Percentiles rank a stretch among this genome's conserved stretches.
These are phyloP conservation scores for Moesziomyces globuligerus DNA, from an alignment of 1,284 basidiomycete genomes.

Conservation along the genomic window DNA sequence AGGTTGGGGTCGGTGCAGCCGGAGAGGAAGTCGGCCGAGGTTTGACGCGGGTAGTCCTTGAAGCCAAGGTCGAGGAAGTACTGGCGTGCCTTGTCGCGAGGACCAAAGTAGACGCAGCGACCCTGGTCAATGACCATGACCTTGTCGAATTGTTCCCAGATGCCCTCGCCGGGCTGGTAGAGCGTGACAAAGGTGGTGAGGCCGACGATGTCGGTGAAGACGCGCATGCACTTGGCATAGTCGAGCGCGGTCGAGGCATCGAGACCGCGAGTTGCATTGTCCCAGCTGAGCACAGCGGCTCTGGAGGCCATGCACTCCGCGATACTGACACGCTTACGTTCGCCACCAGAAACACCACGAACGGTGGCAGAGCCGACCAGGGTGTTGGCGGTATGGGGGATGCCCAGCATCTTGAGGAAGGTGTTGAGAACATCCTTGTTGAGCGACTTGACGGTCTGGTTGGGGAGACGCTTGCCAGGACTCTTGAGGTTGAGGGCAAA, in stretches of 20 bases:
- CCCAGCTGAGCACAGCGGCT: slow-evolving; percentile 54
- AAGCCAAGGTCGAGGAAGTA: slow-evolving; percentile 79
- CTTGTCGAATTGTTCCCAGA: slow-evolving; percentile 68
- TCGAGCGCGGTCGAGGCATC: slow-evolving; percentile 57
- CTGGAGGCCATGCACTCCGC: slow-evolving; percentile 68
- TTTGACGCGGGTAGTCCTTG: slow-evolving; percentile 74
- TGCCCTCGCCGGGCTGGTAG: slow-evolving; percentile 74
- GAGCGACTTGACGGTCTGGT: slow-evolving; percentile 26
- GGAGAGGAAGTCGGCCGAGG: slow-evolving; percentile 71
- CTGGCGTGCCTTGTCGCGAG: slow-evolving; percentile 76
- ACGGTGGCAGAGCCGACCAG: slow-evolving; percentile 54
- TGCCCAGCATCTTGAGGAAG: slow-evolving; percentile 64
- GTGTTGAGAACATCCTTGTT: slow-evolving; percentile 46
- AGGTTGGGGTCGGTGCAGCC: slow-evolving; percentile 76
- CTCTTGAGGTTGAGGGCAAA: slow-evolving; percentile 55
- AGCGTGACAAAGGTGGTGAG: slow-evolving; percentile 66
- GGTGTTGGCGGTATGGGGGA: slow-evolving; percentile 52
- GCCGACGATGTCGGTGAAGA: slow-evolving; percentile 67
- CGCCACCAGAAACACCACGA: slow-evolving; percentile 69
- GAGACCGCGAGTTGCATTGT: slow-evolving; percentile 69
- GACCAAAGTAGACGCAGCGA: slow-evolving; percentile 82
- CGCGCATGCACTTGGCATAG: slow-evolving; percentile 63
- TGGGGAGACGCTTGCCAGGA: slow-evolving; percentile 54
- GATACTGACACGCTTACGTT: slow-evolving; percentile 57
- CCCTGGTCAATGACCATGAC: slow-evolving; percentile 78